Conservation (phyloP, 75 land plant genomes). For the Picea glauca region DNA sequence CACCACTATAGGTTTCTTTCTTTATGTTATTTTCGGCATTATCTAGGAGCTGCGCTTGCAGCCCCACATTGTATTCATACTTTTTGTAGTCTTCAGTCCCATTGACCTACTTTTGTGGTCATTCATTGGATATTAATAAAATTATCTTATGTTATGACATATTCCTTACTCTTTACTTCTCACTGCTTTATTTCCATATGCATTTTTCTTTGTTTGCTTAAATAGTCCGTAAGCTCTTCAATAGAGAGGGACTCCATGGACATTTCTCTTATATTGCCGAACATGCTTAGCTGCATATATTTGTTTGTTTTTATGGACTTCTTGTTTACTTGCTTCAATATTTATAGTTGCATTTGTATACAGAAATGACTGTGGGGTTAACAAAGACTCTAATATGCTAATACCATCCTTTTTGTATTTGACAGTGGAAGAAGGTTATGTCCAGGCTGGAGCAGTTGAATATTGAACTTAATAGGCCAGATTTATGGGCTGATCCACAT, state of each 20-base stretch:
- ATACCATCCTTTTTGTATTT: not conserved
- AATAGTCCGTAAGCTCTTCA: too few relatives aligned
- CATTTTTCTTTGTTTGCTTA: too few relatives aligned
- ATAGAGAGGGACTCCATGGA: not conserved
- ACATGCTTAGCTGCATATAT: not conserved
- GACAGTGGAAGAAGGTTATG: slow-evolving; percentile 80
- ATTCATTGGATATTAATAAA: too few relatives aligned
- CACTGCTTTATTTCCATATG: too few relatives aligned
- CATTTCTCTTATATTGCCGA: slow-evolving; percentile 1
- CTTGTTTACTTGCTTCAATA: not conserved
- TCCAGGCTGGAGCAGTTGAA: slow-evolving; percentile 50
- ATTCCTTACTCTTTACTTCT: too few relatives aligned
- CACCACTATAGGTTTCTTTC: too few relatives aligned
- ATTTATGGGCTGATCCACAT: slow-evolving; percentile 85
- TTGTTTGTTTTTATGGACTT: not conserved
- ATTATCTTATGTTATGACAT: too few relatives aligned
- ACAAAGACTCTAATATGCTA: not conserved
- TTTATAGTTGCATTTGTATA: not conserved
- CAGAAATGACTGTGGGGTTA: not conserved
- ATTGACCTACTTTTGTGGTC: too few relatives aligned
- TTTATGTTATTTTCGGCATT: too few relatives aligned
- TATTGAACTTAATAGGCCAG: slow-evolving; percentile 51
- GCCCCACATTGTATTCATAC: too few relatives aligned
- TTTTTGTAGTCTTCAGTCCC: too few relatives aligned
- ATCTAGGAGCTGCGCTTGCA: too few relatives aligned